Conservation (phyloP, 495 filamentous ascomycete genomes). For the Glutinoglossum americanum region DNA sequence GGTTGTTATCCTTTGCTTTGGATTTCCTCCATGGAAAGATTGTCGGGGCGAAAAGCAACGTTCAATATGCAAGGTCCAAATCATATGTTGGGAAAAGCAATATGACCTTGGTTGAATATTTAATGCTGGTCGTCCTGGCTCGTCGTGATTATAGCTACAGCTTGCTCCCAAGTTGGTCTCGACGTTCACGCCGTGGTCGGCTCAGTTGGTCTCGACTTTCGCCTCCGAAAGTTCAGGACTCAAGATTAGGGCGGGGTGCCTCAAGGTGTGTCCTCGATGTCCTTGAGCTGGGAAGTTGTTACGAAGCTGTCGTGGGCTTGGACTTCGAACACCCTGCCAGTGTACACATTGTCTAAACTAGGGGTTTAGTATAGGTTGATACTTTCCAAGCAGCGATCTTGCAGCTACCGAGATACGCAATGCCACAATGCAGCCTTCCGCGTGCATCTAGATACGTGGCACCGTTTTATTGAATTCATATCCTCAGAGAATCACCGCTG, state of each 20-base stretch:
- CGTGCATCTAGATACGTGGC: not conserved
- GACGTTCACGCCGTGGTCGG: too few relatives aligned
- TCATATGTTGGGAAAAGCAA: not conserved
- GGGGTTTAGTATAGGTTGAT: not conserved
- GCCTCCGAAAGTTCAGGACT: too few relatives aligned
- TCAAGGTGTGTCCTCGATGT: too few relatives aligned
- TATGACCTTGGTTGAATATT: too few relatives aligned
- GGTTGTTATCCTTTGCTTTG: too few relatives aligned
- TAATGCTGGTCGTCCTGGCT: not conserved
- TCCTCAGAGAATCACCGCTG: not conserved
- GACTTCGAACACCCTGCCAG: not conserved
- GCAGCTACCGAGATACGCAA: not conserved
- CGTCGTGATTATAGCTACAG: too few relatives aligned
- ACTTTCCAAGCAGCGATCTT: not conserved
- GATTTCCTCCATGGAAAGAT: too few relatives aligned
- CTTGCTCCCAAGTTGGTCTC: too few relatives aligned
- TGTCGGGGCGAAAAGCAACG: not conserved
- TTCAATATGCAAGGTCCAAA: not conserved
- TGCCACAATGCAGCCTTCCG: not conserved
- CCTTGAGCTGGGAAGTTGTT: too few relatives aligned
- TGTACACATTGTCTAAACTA: not conserved
- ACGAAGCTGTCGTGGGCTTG: not conserved
- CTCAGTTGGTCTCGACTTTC: too few relatives aligned
- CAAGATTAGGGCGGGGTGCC: too few relatives aligned
- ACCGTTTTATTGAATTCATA: not conserved